Base-by-base conservation (phyloP, 371 early-diverging fungal species). In the Nosema granulosis region DNA sequence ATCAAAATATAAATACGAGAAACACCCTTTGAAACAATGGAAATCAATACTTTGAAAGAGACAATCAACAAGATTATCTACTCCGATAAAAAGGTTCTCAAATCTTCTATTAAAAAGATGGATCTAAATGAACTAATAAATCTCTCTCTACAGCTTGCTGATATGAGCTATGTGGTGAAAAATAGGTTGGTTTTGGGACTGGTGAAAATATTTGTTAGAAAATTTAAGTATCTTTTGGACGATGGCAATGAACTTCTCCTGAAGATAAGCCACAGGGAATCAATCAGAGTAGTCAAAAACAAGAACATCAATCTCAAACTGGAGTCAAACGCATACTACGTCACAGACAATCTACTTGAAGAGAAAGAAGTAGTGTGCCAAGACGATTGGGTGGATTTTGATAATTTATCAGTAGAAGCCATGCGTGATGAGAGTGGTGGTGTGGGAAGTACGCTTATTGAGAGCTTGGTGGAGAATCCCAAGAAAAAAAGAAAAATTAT, bases 211-310 rank as follows among this genome's bases (percentile, higher is more conserved):
- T 59, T 31, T 29, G 4, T 3, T 31, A 59, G 32, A 26, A 59
- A 59, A 31, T 3, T 29, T 9, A 59, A 59, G 32, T 59, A 59
- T 59, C 32, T 59, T 31, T 3, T 59, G 32, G 59, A 59, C 6
- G 59, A 59, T 9, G 26, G 31, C 6, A 59, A 59, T 26, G 59
- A 59, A 31, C 9, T 59, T 13, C 28, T 59, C 4, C 26, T 31
- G 32, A 4, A 31, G 3, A 3, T 59, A 9, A 3, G 22, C 18
- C 9, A 59, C 22, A 3, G 32, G 12, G 32, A 43, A 43, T 18
- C 26, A 34, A 59, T 31, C 26, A 29, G 1, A 59, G 32, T 31
- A 34, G 20, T 13, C 4, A 26, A 28, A 9, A 59, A 4, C 3
- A 22, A 28, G 3, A 26, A 59, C 1, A 59, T 4, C 3, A 31